phyloP scores from a whole-genome alignment of 768 basidiomycete genomes.

The Tylopilus plumbeoviolaceoides region DNA sequence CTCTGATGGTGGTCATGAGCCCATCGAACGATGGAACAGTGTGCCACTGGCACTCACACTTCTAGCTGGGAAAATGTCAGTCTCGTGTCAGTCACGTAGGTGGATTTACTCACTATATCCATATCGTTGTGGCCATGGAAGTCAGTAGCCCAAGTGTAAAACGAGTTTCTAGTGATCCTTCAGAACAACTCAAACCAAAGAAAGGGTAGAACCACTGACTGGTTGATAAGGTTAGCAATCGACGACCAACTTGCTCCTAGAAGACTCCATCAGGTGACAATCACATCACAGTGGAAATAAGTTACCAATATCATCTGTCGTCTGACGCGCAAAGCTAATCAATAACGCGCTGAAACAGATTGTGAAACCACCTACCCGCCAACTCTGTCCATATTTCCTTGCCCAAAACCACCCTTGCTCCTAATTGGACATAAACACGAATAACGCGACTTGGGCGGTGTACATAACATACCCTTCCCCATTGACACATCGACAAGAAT shows the following conservation, averaged over 20 bases:
- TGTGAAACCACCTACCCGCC: constrained; percentile 45
- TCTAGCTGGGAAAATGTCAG: constrained; percentile 40
- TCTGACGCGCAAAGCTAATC: constrained; percentile 30
- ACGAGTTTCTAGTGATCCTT: constrained; percentile 50
- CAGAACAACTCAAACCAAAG: not conserved
- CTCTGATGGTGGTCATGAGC: constrained; percentile 33
- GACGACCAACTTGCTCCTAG: constrained; percentile 48
- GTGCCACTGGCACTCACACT: constrained; percentile 42
- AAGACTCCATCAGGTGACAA: not conserved
- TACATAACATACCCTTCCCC: constrained; percentile 51
- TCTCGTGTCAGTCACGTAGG: constrained; percentile 1
- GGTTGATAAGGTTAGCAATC: constrained; percentile 50
- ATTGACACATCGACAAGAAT: constrained; percentile 60
- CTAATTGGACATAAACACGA: constrained; percentile 27
- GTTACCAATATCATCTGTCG: constrained; percentile 47
- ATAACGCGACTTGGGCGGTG: not conserved
- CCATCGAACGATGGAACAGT: not conserved
- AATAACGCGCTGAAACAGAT: not conserved
- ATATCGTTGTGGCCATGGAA: constrained; percentile 69
- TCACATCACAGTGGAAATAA: not conserved
- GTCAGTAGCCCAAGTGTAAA: constrained; percentile 56
- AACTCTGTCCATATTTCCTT: constrained; percentile 53
- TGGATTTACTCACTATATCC: constrained; percentile 48
- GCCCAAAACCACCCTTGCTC: constrained; percentile 66
- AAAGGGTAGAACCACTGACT: constrained; percentile 30